phyloP scores from a whole-genome alignment of 768 basidiomycete species.

The Leccinum uliginosum region DNA sequence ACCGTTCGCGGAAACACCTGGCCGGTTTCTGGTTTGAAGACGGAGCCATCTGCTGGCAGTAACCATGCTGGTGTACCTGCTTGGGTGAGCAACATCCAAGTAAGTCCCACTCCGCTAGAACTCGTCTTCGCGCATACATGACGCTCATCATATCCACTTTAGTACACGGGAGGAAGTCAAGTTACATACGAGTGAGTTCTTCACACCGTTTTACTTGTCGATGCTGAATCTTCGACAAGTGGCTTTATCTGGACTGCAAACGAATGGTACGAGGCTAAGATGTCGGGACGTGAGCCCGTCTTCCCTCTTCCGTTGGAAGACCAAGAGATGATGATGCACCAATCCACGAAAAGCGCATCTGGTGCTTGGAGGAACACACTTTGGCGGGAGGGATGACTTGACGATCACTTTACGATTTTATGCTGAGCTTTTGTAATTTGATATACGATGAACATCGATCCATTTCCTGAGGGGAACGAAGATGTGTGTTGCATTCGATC shows the following conservation, averaged over 20 bases:
- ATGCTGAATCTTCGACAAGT: constrained; percentile 18
- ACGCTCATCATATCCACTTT: background rate
- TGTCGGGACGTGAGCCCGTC: constrained; percentile 23
- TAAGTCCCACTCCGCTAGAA: constrained; percentile 22
- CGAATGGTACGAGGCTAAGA: constrained; percentile 43
- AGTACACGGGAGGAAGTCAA: constrained; percentile 40
- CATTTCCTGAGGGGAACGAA: too few relatives aligned
- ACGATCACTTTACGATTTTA: background rate
- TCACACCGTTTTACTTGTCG: too few relatives aligned
- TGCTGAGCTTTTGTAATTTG: background rate
- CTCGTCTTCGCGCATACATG: background rate
- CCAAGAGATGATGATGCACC: background rate
- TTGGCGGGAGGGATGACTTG: background rate
- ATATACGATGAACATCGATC: background rate
- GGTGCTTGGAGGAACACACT: constrained; percentile 51
- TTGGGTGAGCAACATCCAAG: constrained; percentile 37
- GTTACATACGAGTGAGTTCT: constrained; percentile 38
- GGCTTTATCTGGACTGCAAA: constrained; percentile 47
- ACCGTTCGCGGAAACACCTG: constrained; percentile 37
- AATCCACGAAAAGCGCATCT: constrained; percentile 34
- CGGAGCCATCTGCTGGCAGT: constrained; percentile 1
- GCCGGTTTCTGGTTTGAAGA: constrained; percentile 20
- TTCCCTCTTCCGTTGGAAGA: background rate
- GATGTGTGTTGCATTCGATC: too few relatives aligned
- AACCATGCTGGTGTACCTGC: constrained; percentile 39